Evolutionary conservation across 306 rosid genomes (phyloP).

Genomic region (Gynostemma pentaphyllum): DNA sequence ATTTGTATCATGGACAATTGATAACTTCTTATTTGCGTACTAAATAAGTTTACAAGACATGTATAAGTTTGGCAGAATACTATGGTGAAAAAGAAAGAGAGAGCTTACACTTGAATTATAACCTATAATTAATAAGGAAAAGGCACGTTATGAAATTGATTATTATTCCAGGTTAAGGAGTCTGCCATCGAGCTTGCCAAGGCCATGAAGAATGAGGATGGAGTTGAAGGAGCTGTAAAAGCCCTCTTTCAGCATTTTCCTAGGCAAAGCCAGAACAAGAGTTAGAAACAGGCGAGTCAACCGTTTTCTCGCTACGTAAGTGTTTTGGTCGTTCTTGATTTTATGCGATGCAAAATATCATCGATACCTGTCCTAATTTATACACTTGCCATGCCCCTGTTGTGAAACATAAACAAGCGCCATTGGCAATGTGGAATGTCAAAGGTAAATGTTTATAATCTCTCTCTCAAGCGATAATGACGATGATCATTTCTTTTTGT

Average conservation of each 20-base stretch:
- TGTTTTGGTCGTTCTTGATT: slow-evolving; percentile 82
- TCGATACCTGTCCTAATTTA: not conserved
- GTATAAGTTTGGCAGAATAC: not conserved
- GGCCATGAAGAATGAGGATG: slow-evolving; percentile 94
- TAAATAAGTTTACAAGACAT: not conserved
- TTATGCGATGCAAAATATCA: not conserved
- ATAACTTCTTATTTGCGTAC: not conserved
- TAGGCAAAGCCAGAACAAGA: slow-evolving; percentile 29
- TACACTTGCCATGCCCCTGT: slow-evolving; percentile 3
- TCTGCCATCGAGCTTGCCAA: slow-evolving; percentile 67
- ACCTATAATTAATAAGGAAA: not conserved
- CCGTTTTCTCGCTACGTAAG: slow-evolving; percentile 43
- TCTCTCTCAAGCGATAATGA: too few relatives aligned
- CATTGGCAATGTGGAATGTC: too few relatives aligned
- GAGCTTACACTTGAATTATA: not conserved
- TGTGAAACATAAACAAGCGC: too few relatives aligned
- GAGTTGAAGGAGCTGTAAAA: slow-evolving; percentile 90
- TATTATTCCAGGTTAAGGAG: slow-evolving; percentile 59
- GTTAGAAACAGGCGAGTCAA: slow-evolving; percentile 30
- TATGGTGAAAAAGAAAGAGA: not conserved
- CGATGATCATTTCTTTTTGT: too few relatives aligned
- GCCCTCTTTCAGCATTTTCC: slow-evolving; percentile 94
- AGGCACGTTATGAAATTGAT: not conserved
- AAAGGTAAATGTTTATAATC: too few relatives aligned
- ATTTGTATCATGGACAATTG: too few relatives aligned